Evolutionary conservation across 2,329 filamentous ascomycete species (phyloP), one percentile per base, ranked within the genome.

Genomic region (Penicillium frequentans): DNA sequence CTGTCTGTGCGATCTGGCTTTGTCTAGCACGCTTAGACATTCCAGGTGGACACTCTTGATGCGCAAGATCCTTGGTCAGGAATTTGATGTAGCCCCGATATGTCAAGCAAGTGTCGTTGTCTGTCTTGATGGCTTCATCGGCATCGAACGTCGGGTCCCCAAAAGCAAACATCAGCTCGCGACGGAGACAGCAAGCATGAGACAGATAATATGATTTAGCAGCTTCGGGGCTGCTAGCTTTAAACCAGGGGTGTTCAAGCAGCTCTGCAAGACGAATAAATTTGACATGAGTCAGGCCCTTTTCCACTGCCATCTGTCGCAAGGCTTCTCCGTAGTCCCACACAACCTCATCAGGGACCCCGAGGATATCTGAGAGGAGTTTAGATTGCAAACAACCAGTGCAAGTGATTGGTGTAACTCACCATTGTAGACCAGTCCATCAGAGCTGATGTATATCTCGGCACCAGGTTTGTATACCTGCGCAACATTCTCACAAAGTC

Each of bases 381-480:
- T 39, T 49, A 39, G 27, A 27, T n/a, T 16, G 14, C 4, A 52
- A 33, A 23, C 1, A 29, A 24, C 14, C 14, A 23, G 5, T 1
- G 2, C 6, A 52, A 42, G 16, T 16, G 42, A 4, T 3, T 3
- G n/a, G 16, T 21, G 4, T 3, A 31, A 37, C 49, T 35, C 55
- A 70, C 68, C 68, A 55, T 75, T 75, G 53, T 73, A 79, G 1
- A 78, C 73, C 2, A 79, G 67, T 0, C 78, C 78, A 54, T 80
- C 78, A 0, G 77, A 78, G 31, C 71, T 73, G 39, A 80, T 78
- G 53, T 73, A 68, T 1, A 79, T 65, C 39, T 75, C 66, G 3
- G 76, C 77, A 5, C 76, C 77, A 16, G 70, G 73, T 11, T 66
- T 58, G 55, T 80, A 79, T 2, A 77, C 59, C 10, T 70, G 67